Conservation (phyloP, 305 asterid genomes). For the Withania somnifera region DNA sequence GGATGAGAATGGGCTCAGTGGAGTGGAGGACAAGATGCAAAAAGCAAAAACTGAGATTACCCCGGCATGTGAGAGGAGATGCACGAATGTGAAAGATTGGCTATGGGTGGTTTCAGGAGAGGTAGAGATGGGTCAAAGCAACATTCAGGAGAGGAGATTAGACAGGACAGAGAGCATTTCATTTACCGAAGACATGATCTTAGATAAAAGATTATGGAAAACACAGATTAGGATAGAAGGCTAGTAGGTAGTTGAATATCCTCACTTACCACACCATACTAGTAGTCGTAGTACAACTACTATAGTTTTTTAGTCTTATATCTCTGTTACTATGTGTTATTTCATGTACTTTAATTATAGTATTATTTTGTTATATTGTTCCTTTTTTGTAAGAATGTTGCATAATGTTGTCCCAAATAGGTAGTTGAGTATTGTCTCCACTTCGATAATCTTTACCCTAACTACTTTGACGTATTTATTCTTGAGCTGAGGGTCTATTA, state of each 20-base stretch:
- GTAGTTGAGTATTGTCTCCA: background rate
- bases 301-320: background rate
- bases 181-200: background rate
- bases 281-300: background rate
- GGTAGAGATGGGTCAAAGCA: background rate
- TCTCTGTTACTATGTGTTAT: background rate
- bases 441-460: background rate
- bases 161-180: background rate
- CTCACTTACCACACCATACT: background rate
- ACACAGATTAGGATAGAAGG: background rate
- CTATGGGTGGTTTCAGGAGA: background rate
- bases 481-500: background rate
- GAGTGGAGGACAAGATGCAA: no score
- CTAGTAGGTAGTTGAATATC: background rate
- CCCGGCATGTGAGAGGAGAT: background rate
- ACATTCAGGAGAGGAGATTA: background rate
- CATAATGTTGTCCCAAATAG: background rate
- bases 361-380: background rate
- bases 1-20: no score
- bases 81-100: background rate
- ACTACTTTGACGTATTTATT: background rate
- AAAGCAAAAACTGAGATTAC: no score
- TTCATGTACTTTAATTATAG: background rate
- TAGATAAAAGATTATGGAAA: background rate
- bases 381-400: background rate